Evolutionary conservation across 2,329 filamentous ascomycete species (phyloP).

Genomic region (Seiridium cupressi): DNA sequence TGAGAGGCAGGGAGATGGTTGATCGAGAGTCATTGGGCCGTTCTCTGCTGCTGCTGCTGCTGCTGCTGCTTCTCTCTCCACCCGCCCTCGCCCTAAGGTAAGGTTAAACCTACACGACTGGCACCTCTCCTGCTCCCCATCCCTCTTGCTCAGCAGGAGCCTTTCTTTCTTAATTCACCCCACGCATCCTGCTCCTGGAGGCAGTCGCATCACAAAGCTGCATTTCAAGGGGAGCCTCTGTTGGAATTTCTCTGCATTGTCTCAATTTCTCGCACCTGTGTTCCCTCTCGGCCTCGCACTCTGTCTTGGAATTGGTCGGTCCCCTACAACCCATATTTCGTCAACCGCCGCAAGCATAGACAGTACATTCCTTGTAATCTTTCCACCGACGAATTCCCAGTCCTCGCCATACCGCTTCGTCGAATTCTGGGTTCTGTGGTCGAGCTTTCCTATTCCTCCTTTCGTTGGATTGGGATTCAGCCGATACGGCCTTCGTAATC

Average conservation of each 20-base stretch:
- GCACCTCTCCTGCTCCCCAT: neutral
- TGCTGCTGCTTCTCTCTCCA: neutral
- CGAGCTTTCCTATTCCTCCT: conserved; percentile 1
- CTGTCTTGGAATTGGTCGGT: conserved; percentile 25
- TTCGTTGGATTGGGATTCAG: conserved; percentile 13
- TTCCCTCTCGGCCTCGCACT: conserved; percentile 20
- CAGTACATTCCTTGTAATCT: conserved; percentile 27
- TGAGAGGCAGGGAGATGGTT: neutral
- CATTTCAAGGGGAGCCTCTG: neutral
- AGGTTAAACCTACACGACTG: neutral
- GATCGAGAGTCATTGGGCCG: neutral
- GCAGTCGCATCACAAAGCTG: conserved; percentile 1
- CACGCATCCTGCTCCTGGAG: neutral
- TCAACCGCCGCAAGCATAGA: conserved; percentile 19
- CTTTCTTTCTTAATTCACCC: neutral
- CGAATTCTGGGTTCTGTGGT: conserved; percentile 11
- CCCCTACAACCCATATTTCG: neutral
- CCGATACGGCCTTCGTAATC: conserved; percentile 24
- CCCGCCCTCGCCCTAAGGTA: neutral
- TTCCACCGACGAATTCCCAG: conserved; percentile 12
- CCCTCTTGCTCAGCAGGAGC: neutral
- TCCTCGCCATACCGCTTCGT: conserved; percentile 10
- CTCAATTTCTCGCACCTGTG: conserved; percentile 19
- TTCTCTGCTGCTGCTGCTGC: neutral
- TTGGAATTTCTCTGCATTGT: conserved; percentile 24